Evolutionary conservation across 495 filamentous ascomycete genomes (phyloP), one percentile per base, ranked within the genome.

Genomic region (Pseudotulostoma volvatum): DNA sequence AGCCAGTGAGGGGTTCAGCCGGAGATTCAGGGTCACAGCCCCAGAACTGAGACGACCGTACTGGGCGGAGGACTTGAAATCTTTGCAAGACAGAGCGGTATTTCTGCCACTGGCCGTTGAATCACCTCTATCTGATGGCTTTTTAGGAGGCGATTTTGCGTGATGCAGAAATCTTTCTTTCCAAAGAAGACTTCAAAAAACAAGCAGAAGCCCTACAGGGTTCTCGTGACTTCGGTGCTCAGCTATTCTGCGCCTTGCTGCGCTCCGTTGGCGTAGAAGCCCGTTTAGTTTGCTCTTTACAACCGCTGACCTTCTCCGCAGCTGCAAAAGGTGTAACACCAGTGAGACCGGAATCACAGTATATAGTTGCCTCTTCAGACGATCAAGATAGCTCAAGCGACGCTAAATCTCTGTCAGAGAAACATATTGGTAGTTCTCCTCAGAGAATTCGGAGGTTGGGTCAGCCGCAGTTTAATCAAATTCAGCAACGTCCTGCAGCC

Each of bases 211-310:
- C 52, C 2, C 54, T 87, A 19, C 50, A 69, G 46, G 88, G 86
- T 3, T 94, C 87, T 31, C 77, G 84, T 33, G 88, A 97, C 57
- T 68, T 90, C 21, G 90, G 87, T 9, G 78, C 84, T 14, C 86
- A 94, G 53, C 55, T 99, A 2, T 93, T 88, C 41, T 95, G 90
- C 57, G 78, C 84, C 5, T 52, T 95, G 17, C 66, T 99, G 8
- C 76, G 90, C 7, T 71, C 73, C 19, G 72, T 67, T 19, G 85
- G 79, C 4, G 74, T 96, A 2, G 76, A 84, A 43, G 71, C 85
- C n/a, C 73, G 90, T 11, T 69, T 99, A 2, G 81, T 95, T 1
- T 96, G 87, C 57, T 99, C 92, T 7, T 66, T 99, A 9, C 87
- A 96, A 48, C 70, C 76, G 0, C 64, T 99, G 2, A 65, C 83